Evolutionary conservation across 2,329 filamentous ascomycete genomes (phyloP).

Genomic region (Epichloe sylvatica): DNA sequence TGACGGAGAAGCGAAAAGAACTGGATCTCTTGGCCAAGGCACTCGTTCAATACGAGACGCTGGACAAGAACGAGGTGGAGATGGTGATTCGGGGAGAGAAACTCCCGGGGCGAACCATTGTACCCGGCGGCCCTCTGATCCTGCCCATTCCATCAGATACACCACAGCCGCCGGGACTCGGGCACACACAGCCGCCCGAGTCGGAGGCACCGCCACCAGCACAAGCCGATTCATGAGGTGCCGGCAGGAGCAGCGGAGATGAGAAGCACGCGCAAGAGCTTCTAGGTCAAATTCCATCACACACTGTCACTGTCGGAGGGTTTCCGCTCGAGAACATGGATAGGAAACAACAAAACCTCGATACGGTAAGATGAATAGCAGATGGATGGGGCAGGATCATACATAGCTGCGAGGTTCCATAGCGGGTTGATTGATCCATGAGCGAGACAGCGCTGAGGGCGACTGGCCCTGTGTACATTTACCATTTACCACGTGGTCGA

Average conservation of each 20-base stretch:
- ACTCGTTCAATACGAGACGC: slow-evolving; percentile 84
- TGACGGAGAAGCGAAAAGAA: slow-evolving; percentile 65
- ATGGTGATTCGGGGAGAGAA: slow-evolving; percentile 80
- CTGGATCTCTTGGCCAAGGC: slow-evolving; percentile 80
- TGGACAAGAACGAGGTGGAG: slow-evolving; percentile 79
- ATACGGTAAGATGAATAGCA: neutral
- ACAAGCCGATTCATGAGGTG: slow-evolving; percentile 15
- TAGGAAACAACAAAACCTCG: too few species aligned
- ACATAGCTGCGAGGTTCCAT: too few species aligned
- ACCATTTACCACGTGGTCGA: neutral
- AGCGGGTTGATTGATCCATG: neutral
- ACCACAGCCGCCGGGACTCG: slow-evolving; percentile 22
- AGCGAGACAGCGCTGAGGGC: neutral
- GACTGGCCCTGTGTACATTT: neutral
- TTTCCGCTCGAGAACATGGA: too few species aligned
- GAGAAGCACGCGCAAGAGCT: too few species aligned
- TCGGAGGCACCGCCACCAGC: slow-evolving; percentile 20
- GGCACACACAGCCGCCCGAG: slow-evolving; percentile 19
- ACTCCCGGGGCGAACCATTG: slow-evolving; percentile 46
- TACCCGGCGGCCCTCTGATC: slow-evolving; percentile 39
- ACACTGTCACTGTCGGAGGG: too few species aligned
- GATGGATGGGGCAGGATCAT: neutral
- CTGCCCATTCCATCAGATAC: slow-evolving; percentile 23
- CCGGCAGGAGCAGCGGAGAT: slow-evolving; percentile 5
- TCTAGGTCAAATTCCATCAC: too few species aligned